Conservation (phyloP, 106 monocot species). For the Alisma plantagoaquatica region DNA sequence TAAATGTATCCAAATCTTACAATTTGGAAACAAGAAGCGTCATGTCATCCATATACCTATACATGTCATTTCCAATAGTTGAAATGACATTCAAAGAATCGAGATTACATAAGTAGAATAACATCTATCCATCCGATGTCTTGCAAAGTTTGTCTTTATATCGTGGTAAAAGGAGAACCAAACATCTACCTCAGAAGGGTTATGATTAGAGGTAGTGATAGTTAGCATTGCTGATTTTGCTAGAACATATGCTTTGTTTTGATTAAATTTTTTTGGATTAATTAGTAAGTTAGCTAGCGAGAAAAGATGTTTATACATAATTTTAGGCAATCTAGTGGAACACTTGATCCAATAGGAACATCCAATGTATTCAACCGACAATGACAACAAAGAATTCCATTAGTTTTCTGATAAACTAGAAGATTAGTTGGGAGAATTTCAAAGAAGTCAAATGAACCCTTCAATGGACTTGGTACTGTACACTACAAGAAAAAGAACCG, state of each 20-base stretch:
- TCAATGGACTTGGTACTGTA: constrained; percentile 52
- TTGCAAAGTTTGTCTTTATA: constrained; percentile 11
- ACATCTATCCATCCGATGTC: constrained; percentile 14
- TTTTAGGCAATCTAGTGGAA: constrained; percentile 29
- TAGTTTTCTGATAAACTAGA: constrained; percentile 40
- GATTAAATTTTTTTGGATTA: constrained; percentile 36
- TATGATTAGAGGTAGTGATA: constrained; percentile 81
- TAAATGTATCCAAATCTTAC: no score
- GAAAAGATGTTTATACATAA: constrained; percentile 75
- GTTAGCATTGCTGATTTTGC: constrained; percentile 68
- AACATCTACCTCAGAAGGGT: constrained; percentile 73
- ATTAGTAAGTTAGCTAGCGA: constrained; percentile 45
- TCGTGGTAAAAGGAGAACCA: constrained; percentile 72
- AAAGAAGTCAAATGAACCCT: constrained; percentile 85
- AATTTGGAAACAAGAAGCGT: constrained; percentile 29
- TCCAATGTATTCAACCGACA: constrained; percentile 50
- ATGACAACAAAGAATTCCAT: constrained; percentile 58
- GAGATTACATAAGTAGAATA: constrained; percentile 41
- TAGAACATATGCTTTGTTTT: constrained; percentile 40
- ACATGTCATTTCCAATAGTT: constrained; percentile 78
- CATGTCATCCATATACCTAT: constrained; percentile 64
- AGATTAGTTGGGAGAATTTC: constrained; percentile 51
- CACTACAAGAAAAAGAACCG: constrained; percentile 37
- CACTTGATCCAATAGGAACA: constrained; percentile 17
- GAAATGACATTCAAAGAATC: constrained; percentile 90